Percentiles rank a stretch among this genome's conserved stretches.
phyloP scores from a whole-genome alignment of 495 filamentous ascomycete genomes.

The Xylaria curta region DNA sequence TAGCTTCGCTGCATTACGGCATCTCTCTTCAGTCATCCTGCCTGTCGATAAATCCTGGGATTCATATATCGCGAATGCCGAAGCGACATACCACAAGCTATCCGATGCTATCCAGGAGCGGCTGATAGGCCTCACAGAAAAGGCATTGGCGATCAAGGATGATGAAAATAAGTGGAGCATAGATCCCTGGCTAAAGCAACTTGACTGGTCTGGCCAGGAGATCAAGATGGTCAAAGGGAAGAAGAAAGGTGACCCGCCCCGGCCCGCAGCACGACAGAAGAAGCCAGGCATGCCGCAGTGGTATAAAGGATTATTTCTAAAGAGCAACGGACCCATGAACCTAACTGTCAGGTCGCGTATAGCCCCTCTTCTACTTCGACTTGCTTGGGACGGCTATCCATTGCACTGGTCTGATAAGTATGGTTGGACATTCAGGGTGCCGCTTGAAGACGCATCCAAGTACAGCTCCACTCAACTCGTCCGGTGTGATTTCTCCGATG shows the following conservation, averaged over 20 bases:
- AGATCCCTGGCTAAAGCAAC: slow-evolving; percentile 90
- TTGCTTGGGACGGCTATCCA: slow-evolving; percentile 89
- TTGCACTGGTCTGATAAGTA: slow-evolving; percentile 90
- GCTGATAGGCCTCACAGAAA: slow-evolving; percentile 72
- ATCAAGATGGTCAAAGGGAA: slow-evolving; percentile 90
- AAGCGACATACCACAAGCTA: slow-evolving; percentile 80
- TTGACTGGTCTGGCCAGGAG: slow-evolving; percentile 95
- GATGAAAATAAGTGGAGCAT: slow-evolving; percentile 68
- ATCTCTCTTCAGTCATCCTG: slow-evolving; percentile 89
- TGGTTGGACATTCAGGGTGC: slow-evolving; percentile 90
- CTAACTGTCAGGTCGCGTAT: slow-evolving; percentile 89
- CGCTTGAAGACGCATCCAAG: slow-evolving; percentile 62
- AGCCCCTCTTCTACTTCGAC: slow-evolving; percentile 81
- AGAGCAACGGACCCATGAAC: slow-evolving; percentile 65
- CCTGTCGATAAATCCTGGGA: slow-evolving; percentile 90
- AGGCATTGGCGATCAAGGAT: slow-evolving; percentile 75
- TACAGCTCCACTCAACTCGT: slow-evolving; percentile 75
- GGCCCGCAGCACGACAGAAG: slow-evolving; percentile 84
- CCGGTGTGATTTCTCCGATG: slow-evolving; percentile 77
- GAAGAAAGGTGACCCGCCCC: slow-evolving; percentile 78
- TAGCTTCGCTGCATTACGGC: slow-evolving; percentile 91
- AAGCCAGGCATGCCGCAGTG: slow-evolving; percentile 92
- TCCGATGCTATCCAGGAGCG: slow-evolving; percentile 77
- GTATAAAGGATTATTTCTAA: slow-evolving; percentile 90
- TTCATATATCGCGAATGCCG: slow-evolving; percentile 78